These are phyloP conservation scores for Magnaporthiopsis rhizophila DNA, from an alignment of 2,329 filamentous ascomycete genomes.

Conservation along the genomic window DNA sequence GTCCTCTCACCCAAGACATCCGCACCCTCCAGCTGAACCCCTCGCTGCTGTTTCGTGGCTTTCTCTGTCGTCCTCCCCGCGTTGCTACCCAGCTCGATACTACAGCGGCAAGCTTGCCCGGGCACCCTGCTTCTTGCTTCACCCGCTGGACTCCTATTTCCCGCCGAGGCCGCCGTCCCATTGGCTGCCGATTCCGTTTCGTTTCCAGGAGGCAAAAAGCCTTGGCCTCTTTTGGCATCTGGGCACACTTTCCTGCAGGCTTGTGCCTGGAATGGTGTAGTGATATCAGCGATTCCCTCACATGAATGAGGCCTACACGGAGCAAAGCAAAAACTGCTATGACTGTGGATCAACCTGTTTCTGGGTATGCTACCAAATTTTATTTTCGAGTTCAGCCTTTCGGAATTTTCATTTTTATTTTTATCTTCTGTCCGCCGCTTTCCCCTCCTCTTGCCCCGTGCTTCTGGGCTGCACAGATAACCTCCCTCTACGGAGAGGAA, in stretches of 20 bases:
- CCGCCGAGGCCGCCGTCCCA: too few species aligned
- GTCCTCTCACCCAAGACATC: not conserved
- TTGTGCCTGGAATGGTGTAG: not conserved
- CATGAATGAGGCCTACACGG: not conserved
- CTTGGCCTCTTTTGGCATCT: too few species aligned
- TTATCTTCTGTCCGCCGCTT: constrained; percentile 7
- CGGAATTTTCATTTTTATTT: not conserved
- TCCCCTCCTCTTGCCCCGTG: constrained; percentile 5
- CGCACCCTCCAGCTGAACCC: not conserved
- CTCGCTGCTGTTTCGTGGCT: not conserved
- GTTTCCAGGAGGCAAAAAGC: too few species aligned
- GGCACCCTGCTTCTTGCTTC: not conserved
- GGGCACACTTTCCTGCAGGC: not conserved
- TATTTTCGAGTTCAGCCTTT: not conserved
- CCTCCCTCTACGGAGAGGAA: not conserved
- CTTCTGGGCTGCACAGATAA: constrained; percentile 2
- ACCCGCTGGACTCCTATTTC: not conserved
- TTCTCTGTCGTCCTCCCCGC: not conserved
- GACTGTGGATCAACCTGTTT: constrained; percentile 50
- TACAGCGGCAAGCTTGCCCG: not conserved
- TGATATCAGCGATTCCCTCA: not conserved
- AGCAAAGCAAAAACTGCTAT: constrained; percentile 40
- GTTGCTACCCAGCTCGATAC: not conserved
- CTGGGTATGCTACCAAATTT: constrained; percentile 32
- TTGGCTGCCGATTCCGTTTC: too few species aligned